Percentiles rank a stretch among this genome's conserved stretches.
Evolutionary conservation across 768 basidiomycete species (phyloP).

Genomic region (Leccinum uliginosum): DNA sequence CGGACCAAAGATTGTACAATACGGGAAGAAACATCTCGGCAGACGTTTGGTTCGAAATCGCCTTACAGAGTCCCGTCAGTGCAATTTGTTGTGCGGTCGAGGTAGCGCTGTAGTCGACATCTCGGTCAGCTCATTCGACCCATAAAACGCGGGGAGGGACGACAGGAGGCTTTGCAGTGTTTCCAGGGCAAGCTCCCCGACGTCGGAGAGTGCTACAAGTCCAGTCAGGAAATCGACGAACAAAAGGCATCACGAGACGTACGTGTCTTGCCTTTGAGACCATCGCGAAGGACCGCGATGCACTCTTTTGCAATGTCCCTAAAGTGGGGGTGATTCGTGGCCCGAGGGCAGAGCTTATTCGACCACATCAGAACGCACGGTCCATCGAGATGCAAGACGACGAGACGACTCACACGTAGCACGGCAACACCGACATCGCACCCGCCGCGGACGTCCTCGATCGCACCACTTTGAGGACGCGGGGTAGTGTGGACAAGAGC

Average conservation of each 20-base stretch:
- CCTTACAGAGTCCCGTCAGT: slow-evolving; percentile 48
- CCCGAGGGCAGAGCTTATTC: slow-evolving; percentile 63
- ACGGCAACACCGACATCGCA: slow-evolving; percentile 53
- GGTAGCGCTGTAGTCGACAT: slow-evolving; percentile 38
- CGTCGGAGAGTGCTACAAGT: slow-evolving; percentile 32
- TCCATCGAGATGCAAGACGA: background rate
- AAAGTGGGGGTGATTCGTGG: slow-evolving; percentile 83
- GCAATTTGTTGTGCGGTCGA: slow-evolving; percentile 21
- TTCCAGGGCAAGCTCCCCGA: slow-evolving; percentile 32
- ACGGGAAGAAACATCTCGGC: slow-evolving; percentile 65
- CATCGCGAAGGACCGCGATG: slow-evolving; percentile 43
- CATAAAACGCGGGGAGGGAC: slow-evolving; percentile 83
- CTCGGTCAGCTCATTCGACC: slow-evolving; percentile 50
- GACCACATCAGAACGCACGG: slow-evolving; percentile 4
- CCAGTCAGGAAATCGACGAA: background rate
- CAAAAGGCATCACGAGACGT: slow-evolving; percentile 25
- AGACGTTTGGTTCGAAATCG: slow-evolving; percentile 66
- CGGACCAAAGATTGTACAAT: slow-evolving; percentile 55
- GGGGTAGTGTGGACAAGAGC: slow-evolving; percentile 56
- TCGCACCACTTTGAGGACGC: slow-evolving; percentile 47
- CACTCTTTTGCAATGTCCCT: slow-evolving; percentile 62
- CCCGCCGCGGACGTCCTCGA: slow-evolving; percentile 33
- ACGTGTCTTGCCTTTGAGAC: slow-evolving; percentile 26
- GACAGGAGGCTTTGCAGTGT: slow-evolving; percentile 67
- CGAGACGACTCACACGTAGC: slow-evolving; percentile 51